Percentiles rank a stretch among this genome's conserved stretches.
phyloP scores from a whole-genome alignment of 495 filamentous ascomycete genomes.

The Articulospora tetracladia region DNA sequence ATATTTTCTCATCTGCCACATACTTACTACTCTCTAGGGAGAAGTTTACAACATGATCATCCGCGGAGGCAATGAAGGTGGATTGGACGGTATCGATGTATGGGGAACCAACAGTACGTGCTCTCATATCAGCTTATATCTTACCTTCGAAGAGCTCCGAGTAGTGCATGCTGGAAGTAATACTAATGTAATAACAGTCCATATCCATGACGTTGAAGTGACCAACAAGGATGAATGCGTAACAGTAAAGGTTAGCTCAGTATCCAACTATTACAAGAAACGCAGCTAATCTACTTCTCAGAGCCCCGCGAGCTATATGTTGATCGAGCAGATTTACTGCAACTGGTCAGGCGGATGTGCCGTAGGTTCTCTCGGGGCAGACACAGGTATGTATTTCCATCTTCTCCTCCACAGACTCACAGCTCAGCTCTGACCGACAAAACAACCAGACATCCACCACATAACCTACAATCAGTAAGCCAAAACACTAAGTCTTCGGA shows the following conservation, averaged over 20 bases:
- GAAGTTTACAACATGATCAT: constrained; percentile 49
- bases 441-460: not conserved
- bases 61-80: constrained; percentile 43
- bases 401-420: constrained; percentile 11
- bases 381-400: constrained; percentile 35
- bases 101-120: constrained; percentile 40
- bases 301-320: constrained; percentile 42
- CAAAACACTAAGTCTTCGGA: too few species aligned
- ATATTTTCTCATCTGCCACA: too few species aligned
- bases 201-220: constrained; percentile 45
- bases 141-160: not conserved
- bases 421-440: too few species aligned
- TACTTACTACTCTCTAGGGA: constrained; percentile 16
- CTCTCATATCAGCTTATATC: not conserved
- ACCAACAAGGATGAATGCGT: constrained; percentile 53
- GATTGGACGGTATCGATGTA: constrained; percentile 46
- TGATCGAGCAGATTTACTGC: constrained; percentile 50
- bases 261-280: not conserved
- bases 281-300: constrained; percentile 4
- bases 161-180: too few species aligned
- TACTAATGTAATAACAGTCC: not conserved
- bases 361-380: constrained; percentile 42
- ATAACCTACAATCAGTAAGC: not conserved
- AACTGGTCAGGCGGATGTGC: constrained; percentile 51
- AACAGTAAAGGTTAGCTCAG: constrained; percentile 34